A percentile compares a stretch with the other conserved stretches of the same genome.
Evolutionary conservation across 768 basidiomycete species (phyloP).

Genomic region (Boletus subcaerulescens): DNA sequence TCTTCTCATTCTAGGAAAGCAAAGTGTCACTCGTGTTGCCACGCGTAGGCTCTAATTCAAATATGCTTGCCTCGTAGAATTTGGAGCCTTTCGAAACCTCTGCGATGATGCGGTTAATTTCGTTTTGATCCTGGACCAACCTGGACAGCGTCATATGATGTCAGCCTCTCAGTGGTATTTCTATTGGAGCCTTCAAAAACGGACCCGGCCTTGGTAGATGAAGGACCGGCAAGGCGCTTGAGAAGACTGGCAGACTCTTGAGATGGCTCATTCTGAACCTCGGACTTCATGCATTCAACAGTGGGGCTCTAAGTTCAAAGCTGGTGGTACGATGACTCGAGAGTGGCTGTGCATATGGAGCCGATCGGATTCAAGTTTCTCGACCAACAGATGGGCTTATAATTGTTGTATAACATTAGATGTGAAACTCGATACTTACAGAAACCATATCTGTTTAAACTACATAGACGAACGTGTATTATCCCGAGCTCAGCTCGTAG

Average conservation of each 20-base stretch:
- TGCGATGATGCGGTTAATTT: slow-evolving; percentile 85
- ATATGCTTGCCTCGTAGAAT: slow-evolving; percentile 69
- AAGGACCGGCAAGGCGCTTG: slow-evolving; percentile 82
- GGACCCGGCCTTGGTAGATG: slow-evolving; percentile 86
- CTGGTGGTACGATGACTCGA: background rate
- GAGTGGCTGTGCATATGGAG: slow-evolving; percentile 8
- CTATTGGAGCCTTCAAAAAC: slow-evolving; percentile 21
- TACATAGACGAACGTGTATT: background rate
- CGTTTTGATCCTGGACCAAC: slow-evolving; percentile 72
- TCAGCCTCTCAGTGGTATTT: slow-evolving; percentile 6
- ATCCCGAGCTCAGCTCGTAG: slow-evolving; percentile 13
- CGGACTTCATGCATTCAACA: slow-evolving; percentile 18
- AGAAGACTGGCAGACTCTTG: slow-evolving; percentile 70
- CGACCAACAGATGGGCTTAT: too few species aligned
- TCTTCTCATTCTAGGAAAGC: slow-evolving; percentile 74
- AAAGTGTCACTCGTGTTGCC: background rate
- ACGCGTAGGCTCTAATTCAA: background rate
- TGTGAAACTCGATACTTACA: background rate
- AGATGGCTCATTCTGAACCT: slow-evolving; percentile 35
- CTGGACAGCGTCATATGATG: slow-evolving; percentile 32
- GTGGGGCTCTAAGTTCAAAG: background rate
- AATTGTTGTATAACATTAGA: background rate
- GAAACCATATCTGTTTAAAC: background rate
- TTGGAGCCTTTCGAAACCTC: slow-evolving; percentile 92
- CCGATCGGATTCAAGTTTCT: too few species aligned